Percentiles rank a stretch among this genome's conserved stretches.
phyloP scores from a whole-genome alignment of 192 early-diverging fungal species.

The Pecoramyces ruminantium region DNA sequence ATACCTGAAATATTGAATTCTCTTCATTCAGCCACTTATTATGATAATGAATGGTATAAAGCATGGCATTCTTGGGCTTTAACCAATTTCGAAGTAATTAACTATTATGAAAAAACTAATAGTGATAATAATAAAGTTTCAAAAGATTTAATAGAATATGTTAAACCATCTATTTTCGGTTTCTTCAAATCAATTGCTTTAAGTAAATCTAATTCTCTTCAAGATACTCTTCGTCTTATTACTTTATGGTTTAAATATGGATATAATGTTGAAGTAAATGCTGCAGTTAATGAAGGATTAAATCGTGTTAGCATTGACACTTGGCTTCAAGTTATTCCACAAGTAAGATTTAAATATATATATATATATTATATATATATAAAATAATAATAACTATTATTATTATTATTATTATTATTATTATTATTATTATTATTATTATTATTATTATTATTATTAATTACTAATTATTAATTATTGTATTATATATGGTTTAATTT shows the following conservation, averaged over 20 bases:
- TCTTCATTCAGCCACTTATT: constrained; percentile 67
- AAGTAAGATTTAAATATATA: constrained; percentile 18
- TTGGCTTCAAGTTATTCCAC: constrained; percentile 96
- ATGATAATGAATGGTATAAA: constrained; percentile 86
- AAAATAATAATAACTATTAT: no score
- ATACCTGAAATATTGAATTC: constrained; percentile 63
- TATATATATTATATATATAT: background rate
- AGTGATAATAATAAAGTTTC: constrained; percentile 5
- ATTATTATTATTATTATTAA: no score
- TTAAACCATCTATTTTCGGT: constrained; percentile 20
- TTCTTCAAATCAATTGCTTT: constrained; percentile 88
- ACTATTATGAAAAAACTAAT: constrained; percentile 46
- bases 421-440: background rate
- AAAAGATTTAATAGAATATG: background rate
- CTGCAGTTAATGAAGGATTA: constrained; percentile 66
- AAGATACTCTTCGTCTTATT: constrained; percentile 82
- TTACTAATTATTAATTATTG: no score
- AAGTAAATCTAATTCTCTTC: constrained; percentile 68
- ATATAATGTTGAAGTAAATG: constrained; percentile 64
- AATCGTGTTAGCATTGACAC: constrained; percentile 70
- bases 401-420: constrained; percentile 3
- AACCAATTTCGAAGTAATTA: constrained; percentile 74
- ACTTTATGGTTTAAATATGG: constrained; percentile 96
- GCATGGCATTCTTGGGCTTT: constrained; percentile 97
- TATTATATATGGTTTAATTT: no score